Conservation (phyloP, 768 basidiomycete species). For the Lactarius akahatsu region DNA sequence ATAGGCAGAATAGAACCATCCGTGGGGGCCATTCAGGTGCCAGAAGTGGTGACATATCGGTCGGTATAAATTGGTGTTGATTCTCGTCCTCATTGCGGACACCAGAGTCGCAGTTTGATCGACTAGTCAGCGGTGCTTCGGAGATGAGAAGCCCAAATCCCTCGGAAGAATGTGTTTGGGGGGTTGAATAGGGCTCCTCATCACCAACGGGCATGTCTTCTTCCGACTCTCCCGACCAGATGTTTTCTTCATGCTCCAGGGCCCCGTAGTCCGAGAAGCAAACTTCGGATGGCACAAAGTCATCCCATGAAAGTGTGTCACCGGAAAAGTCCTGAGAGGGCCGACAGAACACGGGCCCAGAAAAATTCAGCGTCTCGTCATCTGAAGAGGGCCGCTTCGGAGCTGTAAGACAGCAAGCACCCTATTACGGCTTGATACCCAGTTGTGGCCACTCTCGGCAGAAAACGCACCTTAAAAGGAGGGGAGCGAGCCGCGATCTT, state of each 20-base stretch:
- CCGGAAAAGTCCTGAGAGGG: constrained; percentile 10
- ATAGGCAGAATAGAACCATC: not conserved
- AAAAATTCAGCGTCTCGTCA: not conserved
- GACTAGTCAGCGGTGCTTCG: not conserved
- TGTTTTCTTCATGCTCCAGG: not conserved
- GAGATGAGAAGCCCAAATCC: not conserved
- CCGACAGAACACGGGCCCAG: not conserved
- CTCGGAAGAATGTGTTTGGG: constrained; percentile 4
- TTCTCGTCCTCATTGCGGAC: not conserved
- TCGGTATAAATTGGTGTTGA: not conserved
- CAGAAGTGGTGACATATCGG: constrained; percentile 8
- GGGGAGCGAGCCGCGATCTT: constrained; percentile 18
- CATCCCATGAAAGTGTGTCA: constrained; percentile 7
- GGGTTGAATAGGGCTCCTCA: constrained; percentile 1
- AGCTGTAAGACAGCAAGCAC: not conserved
- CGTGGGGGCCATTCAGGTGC: not conserved
- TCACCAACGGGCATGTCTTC: not conserved
- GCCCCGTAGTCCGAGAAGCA: constrained; percentile 4
- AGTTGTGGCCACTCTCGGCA: not conserved
- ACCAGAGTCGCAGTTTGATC: constrained; percentile 2
- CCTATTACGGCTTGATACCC: constrained; percentile 6
- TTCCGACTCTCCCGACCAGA: constrained; percentile 15
- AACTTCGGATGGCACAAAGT: not conserved
- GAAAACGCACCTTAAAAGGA: constrained; percentile 18
- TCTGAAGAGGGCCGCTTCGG: not conserved